Evolutionary conservation across 495 filamentous ascomycete genomes (phyloP).

Genomic region (Wilcoxina mikolae): DNA sequence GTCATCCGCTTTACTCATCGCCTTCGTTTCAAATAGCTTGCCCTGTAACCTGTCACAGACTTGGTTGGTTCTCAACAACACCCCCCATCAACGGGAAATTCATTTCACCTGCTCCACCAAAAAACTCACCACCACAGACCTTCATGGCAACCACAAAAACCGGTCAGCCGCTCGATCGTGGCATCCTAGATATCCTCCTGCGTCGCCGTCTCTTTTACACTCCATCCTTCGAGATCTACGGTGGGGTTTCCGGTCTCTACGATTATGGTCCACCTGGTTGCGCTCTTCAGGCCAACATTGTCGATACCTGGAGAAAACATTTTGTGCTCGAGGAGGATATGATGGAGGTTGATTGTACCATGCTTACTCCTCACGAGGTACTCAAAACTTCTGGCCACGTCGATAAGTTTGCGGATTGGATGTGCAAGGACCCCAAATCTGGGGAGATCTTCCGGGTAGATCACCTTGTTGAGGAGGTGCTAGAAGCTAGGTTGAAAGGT

Average conservation of each 20-base stretch:
- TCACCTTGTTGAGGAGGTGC: conserved; percentile 85
- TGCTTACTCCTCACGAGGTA: conserved; percentile 74
- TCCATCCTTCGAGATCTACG: conserved; percentile 87
- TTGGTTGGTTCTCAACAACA: no score
- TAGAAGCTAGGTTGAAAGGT: conserved; percentile 68
- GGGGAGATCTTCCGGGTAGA: conserved; percentile 94
- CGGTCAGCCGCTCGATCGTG: conserved; percentile 74
- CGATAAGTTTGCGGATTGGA: conserved; percentile 96
- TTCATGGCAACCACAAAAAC: conserved; percentile 63
- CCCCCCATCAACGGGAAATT: no score
- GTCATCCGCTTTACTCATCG: no score
- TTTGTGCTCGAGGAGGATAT: conserved; percentile 83
- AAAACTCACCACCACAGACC: conserved; percentile 1
- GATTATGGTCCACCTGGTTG: conserved; percentile 77
- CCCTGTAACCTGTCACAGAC: no score
- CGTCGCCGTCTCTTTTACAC: conserved; percentile 85
- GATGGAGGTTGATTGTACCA: conserved; percentile 77
- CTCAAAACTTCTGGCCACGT: conserved; percentile 95
- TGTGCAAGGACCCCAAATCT: conserved; percentile 97
- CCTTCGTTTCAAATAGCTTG: no score
- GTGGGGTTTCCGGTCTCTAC: conserved; percentile 70
- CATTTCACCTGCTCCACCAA: no score
- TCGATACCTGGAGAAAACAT: conserved; percentile 86
- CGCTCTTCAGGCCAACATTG: conserved; percentile 65
- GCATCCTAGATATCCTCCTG: conserved; percentile 65